Evolutionary conservation across 257 asterid genomes (phyloP), one percentile per base, ranked within the genome.

Genomic region (Solanum arcanum): DNA sequence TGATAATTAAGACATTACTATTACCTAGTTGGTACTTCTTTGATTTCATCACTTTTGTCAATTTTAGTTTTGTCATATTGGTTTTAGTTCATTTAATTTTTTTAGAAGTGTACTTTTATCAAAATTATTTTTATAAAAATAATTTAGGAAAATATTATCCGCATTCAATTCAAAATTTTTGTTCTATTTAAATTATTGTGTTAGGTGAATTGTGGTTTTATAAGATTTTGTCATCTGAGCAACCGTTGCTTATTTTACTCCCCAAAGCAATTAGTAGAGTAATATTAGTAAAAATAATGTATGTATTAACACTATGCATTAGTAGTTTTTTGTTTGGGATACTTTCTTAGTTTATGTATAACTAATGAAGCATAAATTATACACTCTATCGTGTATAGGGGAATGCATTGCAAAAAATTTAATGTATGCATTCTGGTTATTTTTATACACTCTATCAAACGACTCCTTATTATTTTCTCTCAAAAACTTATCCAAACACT

Each of bases 131-230:
- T 56, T 56, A 21, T 3, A 59, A 59, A 59, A 59, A 3, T 7
- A 59, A 5, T 59, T 59, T 9, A 20, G 25, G 64, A 56, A 12
- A 56, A 56, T 20, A 7, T 56, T 0, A n/a, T 0, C 25, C 0
- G 64, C 2, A 12, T 56, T 2, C 0, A 56, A 56, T 20, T 56
- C 64, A 56, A 0, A 0, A 1, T 56, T 56, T 56, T 56, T 56
- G 12, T 56, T 20, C 5, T 56, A n/a, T 2, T 1, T 15, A 56
- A 11, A 56, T 56, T n/a, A 56, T 56, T 0, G 12, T 0, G 0
- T 18, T 3, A 18, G n/a, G 64, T 56, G 64, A 56, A 56, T 56
- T 56, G 64, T 18, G 12, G 8, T 18, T 0, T 56, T 7, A 56
- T 56, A 18, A 0, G n/a, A 56, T 52, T 0, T 56, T 56, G 64